Base-by-base conservation (phyloP, 371 early-diverging fungal species). In the Apophysomyces sp. region DNA sequence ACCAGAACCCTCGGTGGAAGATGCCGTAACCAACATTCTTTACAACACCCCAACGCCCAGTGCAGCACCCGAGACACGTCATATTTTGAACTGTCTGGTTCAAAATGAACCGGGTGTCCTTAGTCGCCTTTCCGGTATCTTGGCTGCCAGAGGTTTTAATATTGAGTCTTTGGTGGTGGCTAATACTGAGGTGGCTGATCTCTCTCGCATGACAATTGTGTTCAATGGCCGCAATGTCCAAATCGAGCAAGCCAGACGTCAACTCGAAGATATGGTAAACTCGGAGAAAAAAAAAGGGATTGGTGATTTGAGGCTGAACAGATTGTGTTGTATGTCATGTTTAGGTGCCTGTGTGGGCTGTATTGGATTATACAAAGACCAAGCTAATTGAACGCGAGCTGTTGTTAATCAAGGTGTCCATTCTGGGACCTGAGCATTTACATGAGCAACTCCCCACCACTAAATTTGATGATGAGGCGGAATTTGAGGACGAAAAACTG, bases 301-400 rank as follows among this genome's bases (percentile, higher is more conserved):
- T 0, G 49, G 21, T 26, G 18, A 18, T 44, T n/a, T 18, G 9
- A 3, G n/a, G 4, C 7, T 21, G 4, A 21, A 16, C 24, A 3
- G 11, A 44, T 21, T 13, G 26, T 44, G 3, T 21, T 44, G 2
- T 26, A 7, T 44, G 49, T 9, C 5, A 21, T 44, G 4, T 44
- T 6, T 37, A 88, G 89, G 89, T 96, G 41, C 97, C 97, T 34
- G 93, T 97, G 26, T 98, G 96, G 96, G 98, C 97, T 18, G 98
- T 96, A 30, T 78, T 98, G 65, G 96, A 97, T 72, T 96, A 96
- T 84, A 93, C 94, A 39, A 82, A 86, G 40, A 86, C 87, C 49
- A 85, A 81, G 57, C 79, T 94, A 44, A 88, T 98, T 24, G 93
- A 96, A 74, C 87, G 98, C 61, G 98, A 98, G 75, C 71, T 96